Evolutionary conservation across 306 rosid species (phyloP).

Genomic region (Cicer arietinum): DNA sequence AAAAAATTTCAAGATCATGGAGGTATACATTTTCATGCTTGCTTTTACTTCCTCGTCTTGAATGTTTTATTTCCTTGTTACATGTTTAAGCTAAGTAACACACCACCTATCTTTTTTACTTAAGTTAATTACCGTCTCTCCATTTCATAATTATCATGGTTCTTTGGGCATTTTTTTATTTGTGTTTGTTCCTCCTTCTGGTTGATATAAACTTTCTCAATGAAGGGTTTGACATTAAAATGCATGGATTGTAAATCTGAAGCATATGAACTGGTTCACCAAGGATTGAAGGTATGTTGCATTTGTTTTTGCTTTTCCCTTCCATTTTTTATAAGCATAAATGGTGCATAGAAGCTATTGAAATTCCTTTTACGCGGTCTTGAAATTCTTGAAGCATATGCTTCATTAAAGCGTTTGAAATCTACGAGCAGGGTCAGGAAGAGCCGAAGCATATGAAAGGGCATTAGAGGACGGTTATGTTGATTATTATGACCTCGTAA

Average conservation of each 20-base stretch:
- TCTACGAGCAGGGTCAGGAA: not conserved
- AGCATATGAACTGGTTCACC: conserved; percentile 21
- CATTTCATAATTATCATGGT: conserved; percentile 43
- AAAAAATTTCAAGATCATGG: conserved; percentile 93
- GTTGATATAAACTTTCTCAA: too few relatives aligned
- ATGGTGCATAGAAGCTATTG: conserved; percentile 8
- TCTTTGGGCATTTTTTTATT: conserved; percentile 11
- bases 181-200: too few relatives aligned
- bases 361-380: not conserved
- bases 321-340: conserved; percentile 27
- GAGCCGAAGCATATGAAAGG: conserved; percentile 97
- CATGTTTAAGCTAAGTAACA: too few relatives aligned
- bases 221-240: too few relatives aligned
- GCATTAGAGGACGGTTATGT: conserved; percentile 44
- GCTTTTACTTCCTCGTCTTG: not conserved
- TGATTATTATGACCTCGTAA: too few relatives aligned
- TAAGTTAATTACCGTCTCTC: not conserved
- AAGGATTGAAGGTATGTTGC: conserved; percentile 71
- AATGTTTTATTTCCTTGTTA: too few relatives aligned
- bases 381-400: conserved; percentile 12
- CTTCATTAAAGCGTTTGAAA: too few relatives aligned
- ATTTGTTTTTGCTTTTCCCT: conserved; percentile 8
- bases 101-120: too few relatives aligned
- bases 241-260: too few relatives aligned
- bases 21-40: conserved; percentile 53